Conservation (phyloP, 176 grass and related monocot species). For the Saccharum spontaneum region DNA sequence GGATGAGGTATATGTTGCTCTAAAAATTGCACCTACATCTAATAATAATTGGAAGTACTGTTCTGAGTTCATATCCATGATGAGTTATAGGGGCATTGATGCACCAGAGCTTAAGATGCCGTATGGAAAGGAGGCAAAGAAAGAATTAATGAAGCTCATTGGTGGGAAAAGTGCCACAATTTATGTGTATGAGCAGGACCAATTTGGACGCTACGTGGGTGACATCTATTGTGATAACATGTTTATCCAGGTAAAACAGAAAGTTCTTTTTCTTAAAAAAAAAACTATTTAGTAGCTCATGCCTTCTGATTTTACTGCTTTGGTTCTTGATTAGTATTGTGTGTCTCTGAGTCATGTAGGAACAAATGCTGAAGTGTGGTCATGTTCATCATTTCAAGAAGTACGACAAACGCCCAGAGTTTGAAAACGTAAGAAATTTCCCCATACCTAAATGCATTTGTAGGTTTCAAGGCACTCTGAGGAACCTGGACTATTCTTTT, state of each 20-base stretch:
- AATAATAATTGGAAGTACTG: not conserved
- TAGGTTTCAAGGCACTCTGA: not conserved
- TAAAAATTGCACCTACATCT: not conserved
- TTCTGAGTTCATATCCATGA: not conserved
- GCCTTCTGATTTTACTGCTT: constrained; percentile 7
- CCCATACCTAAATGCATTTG: not conserved
- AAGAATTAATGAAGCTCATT: constrained; percentile 55
- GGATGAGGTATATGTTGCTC: constrained; percentile 33
- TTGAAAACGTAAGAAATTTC: constrained; percentile 39
- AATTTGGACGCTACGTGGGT: constrained; percentile 52
- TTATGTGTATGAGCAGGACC: constrained; percentile 51
- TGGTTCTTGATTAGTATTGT: not conserved
- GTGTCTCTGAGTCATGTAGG: constrained; percentile 6
- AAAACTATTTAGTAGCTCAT: not conserved
- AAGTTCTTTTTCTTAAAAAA: not conserved
- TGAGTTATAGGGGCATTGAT: constrained; percentile 57
- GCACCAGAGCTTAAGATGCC: constrained; percentile 57
- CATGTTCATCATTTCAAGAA: constrained; percentile 29
- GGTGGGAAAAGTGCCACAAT: constrained; percentile 48
- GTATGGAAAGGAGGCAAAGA: constrained; percentile 56
- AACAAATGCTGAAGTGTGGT: constrained; percentile 46
- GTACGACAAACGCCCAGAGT: constrained; percentile 45
- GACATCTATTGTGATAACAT: constrained; percentile 56
- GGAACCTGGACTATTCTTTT: not conserved
- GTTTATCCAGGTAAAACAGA: constrained; percentile 57